phyloP scores from a whole-genome alignment of 768 basidiomycete species.

The Boletus fagicola region DNA sequence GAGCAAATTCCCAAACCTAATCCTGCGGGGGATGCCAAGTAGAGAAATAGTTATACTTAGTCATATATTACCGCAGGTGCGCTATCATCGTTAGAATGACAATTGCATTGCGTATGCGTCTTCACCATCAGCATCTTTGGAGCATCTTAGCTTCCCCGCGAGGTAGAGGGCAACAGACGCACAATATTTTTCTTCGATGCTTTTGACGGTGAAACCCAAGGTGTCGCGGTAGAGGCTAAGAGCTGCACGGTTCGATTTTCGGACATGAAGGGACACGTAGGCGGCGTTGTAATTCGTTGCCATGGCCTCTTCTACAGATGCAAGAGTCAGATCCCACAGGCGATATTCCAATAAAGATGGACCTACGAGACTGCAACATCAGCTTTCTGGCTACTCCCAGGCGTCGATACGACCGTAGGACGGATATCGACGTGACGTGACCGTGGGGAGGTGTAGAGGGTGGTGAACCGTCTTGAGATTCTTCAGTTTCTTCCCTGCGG shows the following conservation, averaged over 20 bases:
- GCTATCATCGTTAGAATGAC: slow-evolving; percentile 41
- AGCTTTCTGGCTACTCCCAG: slow-evolving; percentile 91
- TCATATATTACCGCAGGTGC: background rate
- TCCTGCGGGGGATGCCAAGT: slow-evolving; percentile 2
- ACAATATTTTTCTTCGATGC: slow-evolving; percentile 92
- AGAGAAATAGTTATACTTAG: slow-evolving; percentile 1
- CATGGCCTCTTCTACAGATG: slow-evolving; percentile 82
- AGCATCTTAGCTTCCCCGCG: slow-evolving; percentile 8
- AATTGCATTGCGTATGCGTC: slow-evolving; percentile 92
- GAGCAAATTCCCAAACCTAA: background rate
- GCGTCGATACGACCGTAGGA: slow-evolving; percentile 85
- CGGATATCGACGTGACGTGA: slow-evolving; percentile 96
- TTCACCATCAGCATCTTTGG: slow-evolving; percentile 87
- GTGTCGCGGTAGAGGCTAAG: slow-evolving; percentile 86
- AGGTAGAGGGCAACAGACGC: slow-evolving; percentile 33
- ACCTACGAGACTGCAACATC: slow-evolving; percentile 89
- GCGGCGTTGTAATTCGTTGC: slow-evolving; percentile 77
- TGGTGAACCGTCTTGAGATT: slow-evolving; percentile 45
- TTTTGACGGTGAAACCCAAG: slow-evolving; percentile 83
- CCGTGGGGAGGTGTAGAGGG: slow-evolving; percentile 67
- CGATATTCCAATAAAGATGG: background rate
- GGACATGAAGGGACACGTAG: slow-evolving; percentile 86
- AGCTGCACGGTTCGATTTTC: slow-evolving; percentile 93
- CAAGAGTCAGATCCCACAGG: slow-evolving; percentile 1
- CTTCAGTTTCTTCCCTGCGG: slow-evolving; percentile 54